Conservation (phyloP, 2,329 filamentous ascomycete genomes). For the Salinomyces thailandicus region DNA sequence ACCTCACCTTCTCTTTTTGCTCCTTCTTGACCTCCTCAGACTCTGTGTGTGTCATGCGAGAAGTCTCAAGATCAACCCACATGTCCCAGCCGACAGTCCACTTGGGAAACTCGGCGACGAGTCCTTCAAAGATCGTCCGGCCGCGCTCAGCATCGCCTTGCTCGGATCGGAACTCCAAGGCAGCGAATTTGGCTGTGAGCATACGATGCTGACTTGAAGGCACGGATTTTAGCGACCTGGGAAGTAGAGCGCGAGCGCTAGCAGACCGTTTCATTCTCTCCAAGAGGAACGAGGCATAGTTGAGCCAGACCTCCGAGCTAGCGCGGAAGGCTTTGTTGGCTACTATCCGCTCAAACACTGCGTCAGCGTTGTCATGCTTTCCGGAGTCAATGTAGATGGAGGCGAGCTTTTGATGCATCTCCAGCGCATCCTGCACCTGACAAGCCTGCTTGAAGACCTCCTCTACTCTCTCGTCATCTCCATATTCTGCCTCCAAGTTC, state of each 20-base stretch:
- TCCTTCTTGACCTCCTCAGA: slow-evolving; percentile 38
- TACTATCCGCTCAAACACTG: slow-evolving; percentile 72
- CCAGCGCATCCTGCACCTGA: slow-evolving; percentile 84
- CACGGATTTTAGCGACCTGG: slow-evolving; percentile 76
- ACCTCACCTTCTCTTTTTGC: slow-evolving; percentile 46
- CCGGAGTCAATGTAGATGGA: slow-evolving; percentile 92
- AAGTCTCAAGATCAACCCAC: slow-evolving; percentile 68
- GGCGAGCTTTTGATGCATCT: slow-evolving; percentile 78
- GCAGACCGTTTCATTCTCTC: slow-evolving; percentile 58
- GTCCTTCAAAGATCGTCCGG: slow-evolving; percentile 84
- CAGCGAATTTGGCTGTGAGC: slow-evolving; percentile 77
- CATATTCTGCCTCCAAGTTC: slow-evolving; percentile 84
- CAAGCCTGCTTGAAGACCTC: slow-evolving; percentile 85
- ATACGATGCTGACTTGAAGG: slow-evolving; percentile 57
- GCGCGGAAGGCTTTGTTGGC: slow-evolving; percentile 76
- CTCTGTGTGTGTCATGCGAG: slow-evolving; percentile 22
- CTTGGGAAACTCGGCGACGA: slow-evolving; percentile 77
- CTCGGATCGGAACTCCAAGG: slow-evolving; percentile 77
- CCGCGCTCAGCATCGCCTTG: slow-evolving; percentile 82
- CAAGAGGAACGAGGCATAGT: slow-evolving; percentile 91
- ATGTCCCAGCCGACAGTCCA: slow-evolving; percentile 89
- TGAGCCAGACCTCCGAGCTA: slow-evolving; percentile 73
- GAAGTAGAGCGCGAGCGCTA: slow-evolving; percentile 66
- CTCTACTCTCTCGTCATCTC: slow-evolving; percentile 66
- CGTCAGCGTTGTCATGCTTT: slow-evolving; percentile 77